Conservation (phyloP, 495 filamentous ascomycete species). For the Peziza echinospora region DNA sequence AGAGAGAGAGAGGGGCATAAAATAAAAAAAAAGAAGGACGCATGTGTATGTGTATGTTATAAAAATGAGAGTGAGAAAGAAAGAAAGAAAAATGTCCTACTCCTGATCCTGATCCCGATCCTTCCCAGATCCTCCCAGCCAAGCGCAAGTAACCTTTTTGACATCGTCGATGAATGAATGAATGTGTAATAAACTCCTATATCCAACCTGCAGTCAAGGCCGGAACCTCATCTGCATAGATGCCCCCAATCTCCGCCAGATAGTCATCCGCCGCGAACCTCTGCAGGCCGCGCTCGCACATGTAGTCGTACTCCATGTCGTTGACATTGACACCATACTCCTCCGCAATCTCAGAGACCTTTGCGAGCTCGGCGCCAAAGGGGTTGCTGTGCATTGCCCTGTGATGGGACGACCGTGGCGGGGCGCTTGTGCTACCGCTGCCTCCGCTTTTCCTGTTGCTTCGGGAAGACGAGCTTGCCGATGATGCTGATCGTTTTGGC, state of each 20-base stretch:
- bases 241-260: slow-evolving; percentile 42
- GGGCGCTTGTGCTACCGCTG: no score
- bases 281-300: slow-evolving; percentile 42
- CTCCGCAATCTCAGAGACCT: slow-evolving; percentile 64
- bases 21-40: no score
- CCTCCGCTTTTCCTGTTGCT: slow-evolving; percentile 17
- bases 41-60: no score
- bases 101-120: no score
- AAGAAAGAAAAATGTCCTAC: no score
- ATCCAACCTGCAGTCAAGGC: slow-evolving; percentile 18
- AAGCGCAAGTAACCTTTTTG: no score
- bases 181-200: no score
- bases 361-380: slow-evolving; percentile 52
- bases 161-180: no score
- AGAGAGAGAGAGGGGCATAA: no score
- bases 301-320: slow-evolving; percentile 47
- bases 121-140: no score
- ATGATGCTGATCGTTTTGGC: slow-evolving; percentile 22
- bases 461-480: slow-evolving; percentile 18
- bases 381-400: slow-evolving; percentile 26
- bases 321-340: slow-evolving; percentile 45
- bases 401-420: slow-evolving; percentile 11
- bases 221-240: slow-evolving; percentile 22
- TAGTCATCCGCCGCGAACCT: slow-evolving; percentile 71
- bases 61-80: no score